Percentiles rank a stretch among this genome's conserved stretches.
phyloP scores from a whole-genome alignment of 305 asterid genomes.

The Plantago coronopus region DNA sequence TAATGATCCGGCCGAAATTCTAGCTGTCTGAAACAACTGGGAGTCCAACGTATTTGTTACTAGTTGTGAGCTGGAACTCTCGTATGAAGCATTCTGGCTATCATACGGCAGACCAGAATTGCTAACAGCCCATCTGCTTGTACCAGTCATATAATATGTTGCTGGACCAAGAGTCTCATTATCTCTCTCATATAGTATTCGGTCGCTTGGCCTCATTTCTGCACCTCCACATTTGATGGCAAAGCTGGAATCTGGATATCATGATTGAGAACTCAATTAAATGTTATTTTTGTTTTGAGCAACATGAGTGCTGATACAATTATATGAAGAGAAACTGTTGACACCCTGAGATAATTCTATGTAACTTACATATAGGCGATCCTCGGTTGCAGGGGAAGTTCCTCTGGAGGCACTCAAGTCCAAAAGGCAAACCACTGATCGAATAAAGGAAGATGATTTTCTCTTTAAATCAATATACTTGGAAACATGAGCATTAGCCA shows the following conservation, averaged over 20 bases:
- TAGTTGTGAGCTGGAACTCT: slow-evolving; percentile 23
- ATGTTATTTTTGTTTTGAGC: background rate
- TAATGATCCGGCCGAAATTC: slow-evolving; percentile 54
- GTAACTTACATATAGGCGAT: slow-evolving; percentile 42
- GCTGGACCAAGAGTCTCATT: slow-evolving; percentile 63
- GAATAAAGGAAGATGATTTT: background rate
- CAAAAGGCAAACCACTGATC: slow-evolving; percentile 49
- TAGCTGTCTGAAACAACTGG: slow-evolving; percentile 42
- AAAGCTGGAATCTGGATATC: slow-evolving; percentile 51
- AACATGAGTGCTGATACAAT: too few species aligned
- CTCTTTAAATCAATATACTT: too few species aligned
- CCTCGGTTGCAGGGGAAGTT: slow-evolving; percentile 61
- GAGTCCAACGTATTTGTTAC: slow-evolving; percentile 49
- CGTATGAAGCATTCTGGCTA: slow-evolving; percentile 25
- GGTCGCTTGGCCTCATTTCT: slow-evolving; percentile 31
- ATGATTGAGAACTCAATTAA: background rate
- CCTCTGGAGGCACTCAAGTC: slow-evolving; percentile 66
- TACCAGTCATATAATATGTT: slow-evolving; percentile 32
- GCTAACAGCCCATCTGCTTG: slow-evolving; percentile 73
- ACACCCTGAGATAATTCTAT: too few species aligned
- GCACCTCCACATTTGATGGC: slow-evolving; percentile 71
- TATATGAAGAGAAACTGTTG: too few species aligned
- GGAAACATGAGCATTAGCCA: too few species aligned
- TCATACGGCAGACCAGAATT: slow-evolving; percentile 50
- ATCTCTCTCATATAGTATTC: slow-evolving; percentile 41